Base-by-base conservation (phyloP, 2,329 filamentous ascomycete species). In the Hypoxylon sp. region DNA sequence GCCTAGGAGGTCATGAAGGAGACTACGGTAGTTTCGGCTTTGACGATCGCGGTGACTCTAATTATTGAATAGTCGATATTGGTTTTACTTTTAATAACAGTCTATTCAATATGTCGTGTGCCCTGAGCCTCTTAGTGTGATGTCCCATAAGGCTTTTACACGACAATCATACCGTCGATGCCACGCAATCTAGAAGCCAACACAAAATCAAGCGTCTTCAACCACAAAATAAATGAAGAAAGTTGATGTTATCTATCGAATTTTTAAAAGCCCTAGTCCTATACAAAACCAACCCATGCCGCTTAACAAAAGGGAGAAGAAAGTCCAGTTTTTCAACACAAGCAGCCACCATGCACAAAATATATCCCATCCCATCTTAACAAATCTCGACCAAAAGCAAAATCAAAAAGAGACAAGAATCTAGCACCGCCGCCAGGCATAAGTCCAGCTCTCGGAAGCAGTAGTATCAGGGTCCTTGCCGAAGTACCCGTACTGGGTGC, bases 401-500 rank as follows among this genome's bases (percentile, higher is more conserved):
- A 30, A 57, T n/a, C 5, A 17, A 19, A 23, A 9, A 19, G 11
- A 51, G 23, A 41, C 0, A 53, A 10, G 5, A 17, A 43, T 45
- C 67, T 71, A 81, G 71, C 80, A 81, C 57, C 71, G 73, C 60
- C 79, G 73, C 77, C 79, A 81, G 56, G 79, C 75, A 30, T 80
- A 77, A 28, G 75, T 75, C 75, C 76, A 79, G 63, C 72, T 78
- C 75, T 82, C 79, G 1, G 73, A 76, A 3, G 75, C 60, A 4
- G 72, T 60, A 2, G 68, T 70, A 49, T 74, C 68, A 25, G 69
- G 60, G 53, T 73, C 70, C 58, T 78, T 79, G 70, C 79, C 78
- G 60, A 81, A 81, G 70, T 75, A 78, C 19, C 69, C 76, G 66
- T 76, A 75, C 72, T 73, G 71, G 25, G 68, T 50, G 36, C 72